phyloP scores from a whole-genome alignment of 257 asterid species.

The Thymus mandschuricus region DNA sequence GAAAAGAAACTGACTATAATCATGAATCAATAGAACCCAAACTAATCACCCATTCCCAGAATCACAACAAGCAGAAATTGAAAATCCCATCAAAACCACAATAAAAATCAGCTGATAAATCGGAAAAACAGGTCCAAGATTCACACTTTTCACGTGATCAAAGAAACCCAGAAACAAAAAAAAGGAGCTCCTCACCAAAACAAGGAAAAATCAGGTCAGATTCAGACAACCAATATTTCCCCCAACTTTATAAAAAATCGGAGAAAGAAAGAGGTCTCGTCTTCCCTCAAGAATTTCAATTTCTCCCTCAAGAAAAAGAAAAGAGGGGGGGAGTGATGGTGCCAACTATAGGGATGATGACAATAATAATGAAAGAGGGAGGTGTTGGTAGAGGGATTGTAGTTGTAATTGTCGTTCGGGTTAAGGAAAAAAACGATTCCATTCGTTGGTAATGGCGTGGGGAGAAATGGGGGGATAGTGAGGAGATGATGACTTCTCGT shows the following conservation, averaged over 20 bases:
- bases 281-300: too few relatives aligned
- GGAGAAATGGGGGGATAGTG: slow-evolving; percentile 36
- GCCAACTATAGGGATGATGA: slow-evolving; percentile 29
- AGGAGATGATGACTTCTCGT: slow-evolving; percentile 42
- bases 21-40: slow-evolving; percentile 24
- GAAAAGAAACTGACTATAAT: background rate
- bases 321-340: slow-evolving; percentile 29
- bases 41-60: slow-evolving; percentile 20
- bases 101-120: slow-evolving; percentile 18
- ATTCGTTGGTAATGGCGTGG: slow-evolving; percentile 47
- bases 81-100: slow-evolving; percentile 17
- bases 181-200: slow-evolving; percentile 38
- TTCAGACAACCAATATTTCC: slow-evolving; percentile 34
- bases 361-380: slow-evolving; percentile 42
- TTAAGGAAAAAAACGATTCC: slow-evolving; percentile 59
- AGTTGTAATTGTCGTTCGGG: slow-evolving; percentile 49
- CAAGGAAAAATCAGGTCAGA: slow-evolving; percentile 38
- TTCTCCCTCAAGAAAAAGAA: too few relatives aligned
- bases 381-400: slow-evolving; percentile 46
- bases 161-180: slow-evolving; percentile 8
- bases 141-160: slow-evolving; percentile 37
- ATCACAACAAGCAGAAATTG: slow-evolving; percentile 15
- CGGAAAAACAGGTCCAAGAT: slow-evolving; percentile 15
- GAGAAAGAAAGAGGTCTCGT: too few relatives aligned
- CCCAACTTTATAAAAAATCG: slow-evolving; percentile 7